These are phyloP conservation scores for Fusarium verticillioides DNA, from an alignment of 2,329 filamentous ascomycete genomes.

Conservation along the genomic window DNA sequence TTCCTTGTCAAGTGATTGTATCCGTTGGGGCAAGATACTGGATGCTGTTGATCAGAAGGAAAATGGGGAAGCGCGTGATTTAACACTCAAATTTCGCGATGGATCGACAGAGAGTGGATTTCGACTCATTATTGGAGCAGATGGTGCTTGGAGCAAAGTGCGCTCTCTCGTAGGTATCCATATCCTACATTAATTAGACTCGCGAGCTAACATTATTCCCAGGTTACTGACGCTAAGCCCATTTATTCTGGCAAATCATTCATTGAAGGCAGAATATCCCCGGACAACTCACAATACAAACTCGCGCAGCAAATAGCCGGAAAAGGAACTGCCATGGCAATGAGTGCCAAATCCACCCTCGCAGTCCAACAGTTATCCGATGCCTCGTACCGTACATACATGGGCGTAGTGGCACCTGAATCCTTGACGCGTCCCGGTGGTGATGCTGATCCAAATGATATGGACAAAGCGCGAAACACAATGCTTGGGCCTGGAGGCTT, in stretches of 20 bases:
- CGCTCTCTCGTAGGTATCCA: not conserved
- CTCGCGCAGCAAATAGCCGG: not conserved
- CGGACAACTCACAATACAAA: not conserved
- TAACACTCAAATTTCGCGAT: not conserved
- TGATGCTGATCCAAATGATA: not conserved
- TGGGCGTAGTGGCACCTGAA: not conserved
- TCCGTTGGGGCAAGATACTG: not conserved
- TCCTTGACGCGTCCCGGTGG: not conserved
- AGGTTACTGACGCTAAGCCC: not conserved
- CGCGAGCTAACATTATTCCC: rapidly evolving
- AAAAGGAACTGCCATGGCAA: not conserved
- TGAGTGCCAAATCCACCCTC: not conserved
- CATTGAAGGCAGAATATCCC: not conserved
- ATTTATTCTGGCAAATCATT: not conserved
- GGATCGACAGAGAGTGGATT: not conserved
- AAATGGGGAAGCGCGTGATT: not conserved
- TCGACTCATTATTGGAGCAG: constrained; percentile 3
- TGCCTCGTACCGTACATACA: not conserved
- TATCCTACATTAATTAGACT: rapidly evolving
- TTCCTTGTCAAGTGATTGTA: not conserved
- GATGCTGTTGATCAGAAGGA: not conserved
- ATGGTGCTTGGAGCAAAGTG: constrained; percentile 10
- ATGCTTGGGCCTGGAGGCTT: not conserved
- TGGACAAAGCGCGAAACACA: not conserved
- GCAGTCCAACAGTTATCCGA: not conserved